Base-by-base conservation (phyloP, 768 basidiomycete species). In the Russula sp. region DNA sequence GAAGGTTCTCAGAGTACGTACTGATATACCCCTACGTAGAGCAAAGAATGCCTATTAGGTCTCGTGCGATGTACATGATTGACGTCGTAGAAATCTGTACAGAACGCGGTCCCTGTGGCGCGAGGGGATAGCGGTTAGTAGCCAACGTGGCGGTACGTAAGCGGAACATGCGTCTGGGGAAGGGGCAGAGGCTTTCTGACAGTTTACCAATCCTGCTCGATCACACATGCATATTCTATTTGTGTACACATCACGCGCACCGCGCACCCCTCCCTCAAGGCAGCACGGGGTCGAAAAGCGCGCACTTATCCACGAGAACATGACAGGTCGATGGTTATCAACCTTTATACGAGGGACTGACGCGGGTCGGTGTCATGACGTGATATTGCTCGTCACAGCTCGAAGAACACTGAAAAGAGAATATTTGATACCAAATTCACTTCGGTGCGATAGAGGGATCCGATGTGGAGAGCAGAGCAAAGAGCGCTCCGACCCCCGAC, bases 71-170 rank as follows among this genome's bases (percentile, higher is more conserved):
- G 32, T 48, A 60, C 32, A 56, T 49, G 38, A 56, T 52, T 62
- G 61, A 58, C 56, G 45, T 62, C 32, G 56, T 59, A 34, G 61
- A 59, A 63, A 42, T 63, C 46, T 38, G 4, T 25, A 36, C 22
- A 59, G 61, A 63, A 62, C 41, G 6, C 7, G 49, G 25, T 43
- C 29, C 61, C 56, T 61, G 60, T 61, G 59, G 59, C 60, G 46
- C 13, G 51, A 13, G 18, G 1, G 43, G 35, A 43, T 41, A 29
- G 1, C 25, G 25, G 25, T 29, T 29, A 29, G 25, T 29, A 29
- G 25, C 25, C 36, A 11, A 39, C n/a, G n/a, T 45, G 39, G 9
- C 5, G 11, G 9, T 48, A 62, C 56, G 61, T 59, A 59, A 59
- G 51, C 46, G 7, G 18, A 34, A 35, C 53, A 39, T 18, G 50